These are phyloP conservation scores for Globisporangium cederbergense DNA, from an alignment of 352 stramenopile genomes.

Conservation along the genomic window DNA sequence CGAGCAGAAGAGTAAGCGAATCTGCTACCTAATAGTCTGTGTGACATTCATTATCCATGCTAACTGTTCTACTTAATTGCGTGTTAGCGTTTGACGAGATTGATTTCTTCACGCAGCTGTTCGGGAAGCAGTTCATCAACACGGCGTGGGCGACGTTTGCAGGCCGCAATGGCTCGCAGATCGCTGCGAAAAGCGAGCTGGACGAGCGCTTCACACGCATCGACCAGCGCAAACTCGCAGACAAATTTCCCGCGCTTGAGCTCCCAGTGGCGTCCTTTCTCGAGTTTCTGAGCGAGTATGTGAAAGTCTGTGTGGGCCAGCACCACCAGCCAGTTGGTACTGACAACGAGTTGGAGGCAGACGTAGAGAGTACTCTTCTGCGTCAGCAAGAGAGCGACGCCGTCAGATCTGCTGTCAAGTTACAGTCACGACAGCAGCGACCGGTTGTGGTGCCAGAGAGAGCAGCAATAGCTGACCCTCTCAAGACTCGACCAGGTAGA, in stretches of 20 bases:
- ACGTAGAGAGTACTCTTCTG: neutral
- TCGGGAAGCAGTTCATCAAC: conserved; percentile 66
- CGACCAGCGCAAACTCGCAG: conserved; percentile 42
- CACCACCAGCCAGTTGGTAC: conserved; percentile 1
- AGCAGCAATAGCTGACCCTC: too few species aligned
- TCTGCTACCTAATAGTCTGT: neutral
- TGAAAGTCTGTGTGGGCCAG: conserved; percentile 37
- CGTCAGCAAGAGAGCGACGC: neutral
- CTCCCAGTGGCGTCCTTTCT: conserved; percentile 47
- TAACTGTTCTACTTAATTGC: neutral
- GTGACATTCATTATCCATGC: neutral
- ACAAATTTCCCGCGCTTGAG: conserved; percentile 27
- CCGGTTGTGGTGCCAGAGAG: neutral
- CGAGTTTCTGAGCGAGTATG: conserved; percentile 58
- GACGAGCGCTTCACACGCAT: conserved; percentile 36
- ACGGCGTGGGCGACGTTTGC: conserved; percentile 49
- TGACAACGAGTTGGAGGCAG: conserved; percentile 3
- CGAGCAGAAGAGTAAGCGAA: conserved; percentile 7
- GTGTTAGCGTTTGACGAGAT: conserved; percentile 42
- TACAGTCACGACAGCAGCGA: neutral
- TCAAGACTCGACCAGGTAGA: neutral
- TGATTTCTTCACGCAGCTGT: conserved; percentile 47
- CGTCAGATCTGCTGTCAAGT: neutral
- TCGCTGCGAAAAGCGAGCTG: conserved; percentile 28
- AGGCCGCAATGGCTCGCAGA: conserved; percentile 25